Evolutionary conservation across 257 asterid species (phyloP).

Genomic region (Petunia secreta): DNA sequence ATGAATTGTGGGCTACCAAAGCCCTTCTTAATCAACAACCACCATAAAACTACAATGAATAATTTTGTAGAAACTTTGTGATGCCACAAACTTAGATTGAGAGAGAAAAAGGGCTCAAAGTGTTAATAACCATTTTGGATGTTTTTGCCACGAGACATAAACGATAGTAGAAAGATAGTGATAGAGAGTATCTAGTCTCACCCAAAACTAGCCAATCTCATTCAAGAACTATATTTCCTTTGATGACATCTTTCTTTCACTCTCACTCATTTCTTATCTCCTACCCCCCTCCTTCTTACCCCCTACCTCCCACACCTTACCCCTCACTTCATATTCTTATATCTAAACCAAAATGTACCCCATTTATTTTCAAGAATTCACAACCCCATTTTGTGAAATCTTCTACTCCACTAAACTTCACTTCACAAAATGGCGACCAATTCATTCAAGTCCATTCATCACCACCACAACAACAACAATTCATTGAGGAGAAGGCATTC

Average conservation of each 20-base stretch:
- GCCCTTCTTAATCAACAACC: neutral
- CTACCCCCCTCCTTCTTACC: neutral
- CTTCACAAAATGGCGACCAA: slow-evolving; percentile 65
- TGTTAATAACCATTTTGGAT: neutral
- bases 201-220: slow-evolving; percentile 62
- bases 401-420: too few species aligned
- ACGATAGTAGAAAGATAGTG: slow-evolving; percentile 23
- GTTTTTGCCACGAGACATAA: neutral
- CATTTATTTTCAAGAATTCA: neutral
- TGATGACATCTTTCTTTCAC: slow-evolving; percentile 44
- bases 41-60: slow-evolving; percentile 1
- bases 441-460: slow-evolving; percentile 51
- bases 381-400: neutral
- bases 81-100: neutral
- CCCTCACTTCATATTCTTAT: neutral
- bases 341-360: slow-evolving; percentile 12
- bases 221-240: slow-evolving; percentile 40
- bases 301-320: neutral
- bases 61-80: neutral
- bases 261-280: slow-evolving; percentile 76
- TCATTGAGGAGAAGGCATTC: slow-evolving; percentile 58
- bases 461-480: slow-evolving; percentile 33
- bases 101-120: slow-evolving; percentile 8
- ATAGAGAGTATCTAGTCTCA: slow-evolving; percentile 36
- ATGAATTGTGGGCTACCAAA: neutral